Evolutionary conservation across 148 eudicot genomes (phyloP), one percentile per base, ranked within the genome.

Genomic region (Heliosperma pusillum): DNA sequence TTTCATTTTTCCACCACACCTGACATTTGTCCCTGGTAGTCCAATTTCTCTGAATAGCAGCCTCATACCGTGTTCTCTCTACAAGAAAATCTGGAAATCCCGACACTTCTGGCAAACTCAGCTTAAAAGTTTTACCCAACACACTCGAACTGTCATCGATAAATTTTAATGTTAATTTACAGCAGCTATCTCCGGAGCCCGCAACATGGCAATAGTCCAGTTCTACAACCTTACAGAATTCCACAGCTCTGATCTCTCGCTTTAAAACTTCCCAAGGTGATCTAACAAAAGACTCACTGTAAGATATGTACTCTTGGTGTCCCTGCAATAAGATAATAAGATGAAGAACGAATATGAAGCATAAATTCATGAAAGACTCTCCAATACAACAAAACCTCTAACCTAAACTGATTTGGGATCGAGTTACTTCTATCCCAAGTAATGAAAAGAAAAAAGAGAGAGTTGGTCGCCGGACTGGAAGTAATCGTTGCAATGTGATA

Each of bases 161-260:
- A 40, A 92, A 92, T 76, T 85, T 80, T 26, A 92, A 88, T 21
- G 80, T 92, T 86, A 95, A 82, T 89, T 87, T 95, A 79, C 97
- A 92, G 79, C 98, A 90, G 84, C 94, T 88, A 62, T 95, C 98
- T 50, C 98, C 98, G 55, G 98, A 95, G 66, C 98, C 98, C 9
- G 90, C 76, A 76, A 76, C 86, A 40, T 84, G 74, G 50, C 92
- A 73, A 74, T 90, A 95, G 45, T 89, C 90, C 2, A 95, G 87
- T 24, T 79, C 88, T 57, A 70, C 68, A 40, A 95, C 88, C 75
- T 79, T 84, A 78, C 98, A 95, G 86, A 87, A 87, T 81, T 95
- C 98, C 36, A 90, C 97, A 22, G 90, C 87, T 80, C 93, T 79
- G 71, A 95, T 85, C 47, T 85, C 82, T 42, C 88, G 89, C 70